Evolutionary conservation across 116 monocot genomes (phyloP).

Genomic region (Posidonia oceanica): DNA sequence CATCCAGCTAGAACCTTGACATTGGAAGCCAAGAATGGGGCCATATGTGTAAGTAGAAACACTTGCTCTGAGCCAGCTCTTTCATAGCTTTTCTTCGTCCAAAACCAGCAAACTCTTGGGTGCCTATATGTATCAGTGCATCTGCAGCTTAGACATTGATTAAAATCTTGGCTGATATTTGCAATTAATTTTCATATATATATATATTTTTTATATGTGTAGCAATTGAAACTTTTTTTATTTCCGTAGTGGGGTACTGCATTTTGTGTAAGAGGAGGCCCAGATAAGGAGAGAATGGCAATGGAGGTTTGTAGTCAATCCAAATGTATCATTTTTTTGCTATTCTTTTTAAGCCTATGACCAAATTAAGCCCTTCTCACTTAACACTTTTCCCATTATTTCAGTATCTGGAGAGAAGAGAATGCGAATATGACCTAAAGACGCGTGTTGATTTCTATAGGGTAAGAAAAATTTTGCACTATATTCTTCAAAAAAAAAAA

Average conservation of each 20-base stretch:
- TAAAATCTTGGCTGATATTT: too few relatives aligned
- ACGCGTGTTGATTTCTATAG: conserved; percentile 58
- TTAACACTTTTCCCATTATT: neutral
- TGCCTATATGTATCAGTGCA: too few relatives aligned
- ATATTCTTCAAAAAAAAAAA: neutral
- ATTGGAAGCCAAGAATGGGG: conserved; percentile 63
- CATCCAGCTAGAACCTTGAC: conserved; percentile 91
- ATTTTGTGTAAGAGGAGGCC: conserved; percentile 66
- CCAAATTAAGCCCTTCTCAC: too few relatives aligned
- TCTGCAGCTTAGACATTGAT: too few relatives aligned
- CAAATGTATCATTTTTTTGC: neutral
- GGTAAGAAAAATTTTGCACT: too few relatives aligned
- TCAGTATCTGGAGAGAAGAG: conserved; percentile 92
- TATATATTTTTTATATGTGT: neutral
- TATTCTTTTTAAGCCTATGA: neutral
- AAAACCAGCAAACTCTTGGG: too few relatives aligned
- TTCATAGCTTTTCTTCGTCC: too few relatives aligned
- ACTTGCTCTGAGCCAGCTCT: neutral
- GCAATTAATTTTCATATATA: neutral
- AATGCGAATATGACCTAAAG: conserved; percentile 90
- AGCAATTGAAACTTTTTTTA: too few relatives aligned
- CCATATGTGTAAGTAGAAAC: conserved; percentile 55
- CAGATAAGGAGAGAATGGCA: conserved; percentile 56
- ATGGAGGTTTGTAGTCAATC: conserved; percentile 40
- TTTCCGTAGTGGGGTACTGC: conserved; percentile 52